phyloP scores from a whole-genome alignment of 208 protist species.

The Porcisia hertigi region DNA sequence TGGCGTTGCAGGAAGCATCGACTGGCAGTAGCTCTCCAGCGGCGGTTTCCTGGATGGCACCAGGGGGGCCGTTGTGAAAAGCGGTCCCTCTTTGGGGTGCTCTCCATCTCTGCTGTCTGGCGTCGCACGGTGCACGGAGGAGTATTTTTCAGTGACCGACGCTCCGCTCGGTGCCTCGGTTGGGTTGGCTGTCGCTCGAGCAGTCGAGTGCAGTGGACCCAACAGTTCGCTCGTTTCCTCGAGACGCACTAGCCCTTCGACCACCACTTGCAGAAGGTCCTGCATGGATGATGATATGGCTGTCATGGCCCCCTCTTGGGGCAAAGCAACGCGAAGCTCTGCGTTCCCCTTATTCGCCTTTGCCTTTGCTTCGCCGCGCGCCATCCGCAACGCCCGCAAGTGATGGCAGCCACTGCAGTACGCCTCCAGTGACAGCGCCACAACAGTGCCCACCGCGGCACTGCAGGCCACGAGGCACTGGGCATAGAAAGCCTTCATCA shows the following conservation, averaged over 20 bases:
- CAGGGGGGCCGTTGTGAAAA: neutral
- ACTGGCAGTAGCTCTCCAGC: neutral
- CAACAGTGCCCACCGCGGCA: conserved; percentile 64
- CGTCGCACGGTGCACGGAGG: neutral
- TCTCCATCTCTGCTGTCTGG: neutral
- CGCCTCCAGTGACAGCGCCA: conserved; percentile 53
- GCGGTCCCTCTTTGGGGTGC: neutral
- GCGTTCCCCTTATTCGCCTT: conserved; percentile 8
- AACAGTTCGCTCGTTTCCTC: conserved; percentile 62
- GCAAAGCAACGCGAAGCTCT: neutral
- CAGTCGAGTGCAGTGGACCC: conserved; percentile 21
- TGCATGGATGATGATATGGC: conserved; percentile 37
- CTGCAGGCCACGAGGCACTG: conserved; percentile 65
- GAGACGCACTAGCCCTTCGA: conserved; percentile 73
- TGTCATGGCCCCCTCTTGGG: conserved; percentile 16
- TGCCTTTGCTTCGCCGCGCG: conserved; percentile 12
- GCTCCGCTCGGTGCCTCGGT: neutral
- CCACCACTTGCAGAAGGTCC: conserved; percentile 70
- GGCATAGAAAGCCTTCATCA: conserved; percentile 33
- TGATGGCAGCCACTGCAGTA: conserved; percentile 30
- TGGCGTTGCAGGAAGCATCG: neutral
- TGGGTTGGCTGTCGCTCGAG: neutral
- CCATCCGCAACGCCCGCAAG: conserved; percentile 20
- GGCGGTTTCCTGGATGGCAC: neutral
- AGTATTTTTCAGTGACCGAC: neutral